A percentile compares a stretch with the other conserved stretches of the same genome.
Conservation (phyloP, 371 early-diverging fungal species). For the Rhizopus stolonifer region DNA sequence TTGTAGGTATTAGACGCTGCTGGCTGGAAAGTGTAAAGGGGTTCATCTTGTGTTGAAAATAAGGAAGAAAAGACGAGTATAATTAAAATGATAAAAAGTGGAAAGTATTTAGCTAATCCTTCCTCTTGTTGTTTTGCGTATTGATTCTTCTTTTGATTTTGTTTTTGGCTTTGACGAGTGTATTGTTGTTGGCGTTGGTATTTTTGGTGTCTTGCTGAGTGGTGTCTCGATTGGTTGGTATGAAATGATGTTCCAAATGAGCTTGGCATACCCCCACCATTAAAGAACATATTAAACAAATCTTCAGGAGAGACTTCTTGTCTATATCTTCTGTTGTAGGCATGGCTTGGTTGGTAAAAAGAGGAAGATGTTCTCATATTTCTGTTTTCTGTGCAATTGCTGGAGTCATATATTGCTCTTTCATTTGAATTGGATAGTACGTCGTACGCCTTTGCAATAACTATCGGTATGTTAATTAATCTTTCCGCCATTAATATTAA, state of each 20-base stretch:
- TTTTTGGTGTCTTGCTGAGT: constrained; percentile 2
- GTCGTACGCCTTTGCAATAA: constrained; percentile 89
- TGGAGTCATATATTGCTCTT: constrained; percentile 84
- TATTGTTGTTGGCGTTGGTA: constrained; percentile 15
- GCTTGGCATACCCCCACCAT: constrained; percentile 40
- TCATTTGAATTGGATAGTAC: constrained; percentile 87
- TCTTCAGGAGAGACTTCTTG: constrained; percentile 89
- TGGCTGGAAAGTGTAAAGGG: constrained; percentile 38
- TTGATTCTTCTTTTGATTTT: constrained; percentile 7
- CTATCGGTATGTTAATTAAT: constrained; percentile 15
- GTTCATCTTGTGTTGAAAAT: constrained; percentile 25
- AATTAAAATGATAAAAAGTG: constrained; percentile 13
- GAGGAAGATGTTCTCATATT: constrained; percentile 33
- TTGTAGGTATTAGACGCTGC: constrained; percentile 29
- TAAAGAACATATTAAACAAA: constrained; percentile 91
- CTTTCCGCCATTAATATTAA: not conserved
- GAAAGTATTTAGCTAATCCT: constrained; percentile 12
- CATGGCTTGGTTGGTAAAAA: constrained; percentile 19
- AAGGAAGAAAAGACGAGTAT: constrained; percentile 13
- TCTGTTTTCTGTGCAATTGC: constrained; percentile 62
- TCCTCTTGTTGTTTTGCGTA: not conserved
- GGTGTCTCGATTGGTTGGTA: constrained; percentile 1
- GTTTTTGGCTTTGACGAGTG: constrained; percentile 8
- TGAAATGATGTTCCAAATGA: constrained; percentile 14
- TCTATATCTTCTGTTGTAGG: constrained; percentile 42